Conservation (phyloP, 495 filamentous ascomycete genomes). For the Parmelia sp. region DNA sequence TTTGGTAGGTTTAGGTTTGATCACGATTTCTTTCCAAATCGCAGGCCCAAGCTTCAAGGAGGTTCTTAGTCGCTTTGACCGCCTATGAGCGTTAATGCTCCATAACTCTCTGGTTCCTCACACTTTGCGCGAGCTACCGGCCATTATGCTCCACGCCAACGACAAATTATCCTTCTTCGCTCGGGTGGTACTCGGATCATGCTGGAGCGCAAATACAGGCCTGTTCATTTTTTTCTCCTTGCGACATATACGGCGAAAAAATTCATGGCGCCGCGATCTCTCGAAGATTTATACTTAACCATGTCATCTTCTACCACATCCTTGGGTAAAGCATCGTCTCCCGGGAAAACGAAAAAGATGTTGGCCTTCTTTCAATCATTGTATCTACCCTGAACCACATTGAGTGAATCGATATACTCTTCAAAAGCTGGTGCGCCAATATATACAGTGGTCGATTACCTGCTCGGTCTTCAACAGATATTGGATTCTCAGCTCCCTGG, state of each 20-base stretch:
- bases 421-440: neutral
- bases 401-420: neutral
- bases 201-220: slow-evolving; percentile 26
- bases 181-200: slow-evolving; percentile 20
- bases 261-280: slow-evolving; percentile 16
- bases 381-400: neutral
- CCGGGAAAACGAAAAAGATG: neutral
- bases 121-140: slow-evolving; percentile 24
- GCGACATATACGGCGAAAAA: slow-evolving; percentile 21
- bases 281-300: slow-evolving; percentile 5
- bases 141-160: slow-evolving; percentile 24
- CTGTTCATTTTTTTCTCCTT: slow-evolving; percentile 14
- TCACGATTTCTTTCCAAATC: slow-evolving; percentile 7
- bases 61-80: slow-evolving; percentile 28
- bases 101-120: slow-evolving; percentile 14
- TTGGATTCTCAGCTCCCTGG: neutral
- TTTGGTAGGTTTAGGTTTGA: slow-evolving; percentile 16
- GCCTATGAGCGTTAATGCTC: slow-evolving; percentile 18
- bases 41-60: slow-evolving; percentile 21
- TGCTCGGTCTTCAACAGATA: neutral
- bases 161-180: slow-evolving; percentile 20
- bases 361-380: neutral
- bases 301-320: slow-evolving; percentile 7
- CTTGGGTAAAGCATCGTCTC: neutral
- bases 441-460: neutral